Base-by-base conservation (phyloP, 2,329 filamentous ascomycete species). In the Fusarium sp. region DNA sequence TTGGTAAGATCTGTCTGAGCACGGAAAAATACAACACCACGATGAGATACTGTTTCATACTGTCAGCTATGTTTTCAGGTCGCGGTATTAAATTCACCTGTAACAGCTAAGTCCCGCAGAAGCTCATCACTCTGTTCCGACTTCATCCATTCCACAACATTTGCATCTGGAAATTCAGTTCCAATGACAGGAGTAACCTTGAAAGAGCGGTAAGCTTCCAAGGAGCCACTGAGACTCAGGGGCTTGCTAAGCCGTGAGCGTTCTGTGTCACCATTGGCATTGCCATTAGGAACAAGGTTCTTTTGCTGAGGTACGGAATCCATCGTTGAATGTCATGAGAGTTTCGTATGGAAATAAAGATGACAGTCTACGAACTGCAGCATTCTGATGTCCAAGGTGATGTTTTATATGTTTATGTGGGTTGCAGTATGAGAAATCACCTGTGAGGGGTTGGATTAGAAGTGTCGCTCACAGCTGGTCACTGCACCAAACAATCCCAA, bases 11-110 rank as follows among this genome's bases (percentile, higher is more conserved):
- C 33, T 30, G n/a, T 44, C n/a, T 54, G 40, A 8, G 40, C 23
- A n/a, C 40, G 51, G 8, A 54, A 37, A 15, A 54, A 54, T 2
- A 54, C 51, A 23, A 54, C 51, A 4, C 51, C 51, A 6, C 51
- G 51, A 6, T 12, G 40, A 20, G 51, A 54, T 30, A 45, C 51
- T 54, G n/a, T 8, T 26, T 18, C 3, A 4, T 16, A n/a, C 26
- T 2, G 13, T 52, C 18, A 52, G 37, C 8, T 16, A 33, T 26
- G 9, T 30, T 20, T 6, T 23, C 4, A 23, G 11, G 16, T 34
- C 13, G 4, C 8, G 10, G 2, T 20, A 15, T n/a, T 15, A 13
- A 13, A n/a, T 28, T 26, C 12, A 41, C 49, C 20, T 23, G 40
- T 37, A 7, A 54, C 18, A 4, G 51, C 51, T 6, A 54, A 3